These are phyloP conservation scores for Schoenoplectus tabernaemontani DNA, from an alignment of 202 grass and related monocot genomes.

Conservation along the genomic window DNA sequence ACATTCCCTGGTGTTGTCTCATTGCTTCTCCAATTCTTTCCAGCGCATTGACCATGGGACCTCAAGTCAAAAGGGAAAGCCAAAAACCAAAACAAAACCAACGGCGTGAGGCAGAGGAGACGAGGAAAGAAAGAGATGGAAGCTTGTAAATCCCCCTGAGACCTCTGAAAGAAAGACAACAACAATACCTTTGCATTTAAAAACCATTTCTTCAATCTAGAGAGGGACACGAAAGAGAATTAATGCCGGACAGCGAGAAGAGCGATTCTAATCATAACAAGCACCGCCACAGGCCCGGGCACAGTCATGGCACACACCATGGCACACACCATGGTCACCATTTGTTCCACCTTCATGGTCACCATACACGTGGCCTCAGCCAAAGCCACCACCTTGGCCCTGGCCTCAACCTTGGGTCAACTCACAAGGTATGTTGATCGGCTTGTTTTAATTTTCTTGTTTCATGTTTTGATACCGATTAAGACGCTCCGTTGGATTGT, in stretches of 20 bases:
- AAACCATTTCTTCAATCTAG: not conserved
- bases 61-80: conserved; percentile 13
- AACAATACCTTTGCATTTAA: not conserved
- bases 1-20: not conserved
- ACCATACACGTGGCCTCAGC: not conserved
- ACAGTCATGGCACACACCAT: not conserved
- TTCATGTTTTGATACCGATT: not conserved
- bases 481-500: not conserved
- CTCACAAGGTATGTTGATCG: not conserved
- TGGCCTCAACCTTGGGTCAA: not conserved
- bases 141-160: conserved; percentile 10
- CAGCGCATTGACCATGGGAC: not conserved
- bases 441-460: not conserved
- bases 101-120: conserved; percentile 3
- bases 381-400: not conserved
- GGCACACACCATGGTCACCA: not conserved
- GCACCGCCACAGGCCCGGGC: not conserved
- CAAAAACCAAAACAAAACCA: conserved; percentile 9
- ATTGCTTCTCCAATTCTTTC: not conserved
- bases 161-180: not conserved
- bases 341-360: not conserved
- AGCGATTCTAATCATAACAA: not conserved
- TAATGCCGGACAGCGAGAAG: conserved; percentile 1
- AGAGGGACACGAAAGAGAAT: not conserved
- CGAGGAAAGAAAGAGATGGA: conserved; percentile 4